Evolutionary conservation across 176 grass and related monocot genomes (phyloP).

Genomic region (Melocanna baccifera): DNA sequence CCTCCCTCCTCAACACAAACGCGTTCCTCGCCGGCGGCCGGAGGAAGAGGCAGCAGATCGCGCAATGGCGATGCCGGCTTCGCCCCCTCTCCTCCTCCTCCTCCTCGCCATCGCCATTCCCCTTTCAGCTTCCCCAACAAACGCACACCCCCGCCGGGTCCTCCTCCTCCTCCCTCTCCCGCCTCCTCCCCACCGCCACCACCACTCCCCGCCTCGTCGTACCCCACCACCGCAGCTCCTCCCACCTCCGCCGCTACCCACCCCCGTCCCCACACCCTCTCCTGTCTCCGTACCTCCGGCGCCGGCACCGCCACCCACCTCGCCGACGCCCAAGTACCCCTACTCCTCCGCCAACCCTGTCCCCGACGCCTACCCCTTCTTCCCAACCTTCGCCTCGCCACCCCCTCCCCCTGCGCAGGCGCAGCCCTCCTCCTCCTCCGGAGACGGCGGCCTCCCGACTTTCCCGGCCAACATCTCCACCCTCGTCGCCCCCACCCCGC

Average conservation of each 20-base stretch:
- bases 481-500: conserved; percentile 31
- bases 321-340: conserved; percentile 26
- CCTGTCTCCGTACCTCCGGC: background rate
- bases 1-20: too few relatives aligned
- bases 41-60: background rate
- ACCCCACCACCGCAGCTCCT: background rate
- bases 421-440: background rate
- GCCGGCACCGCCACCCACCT: background rate
- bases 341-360: conserved; percentile 34
- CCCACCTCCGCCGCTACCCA: background rate
- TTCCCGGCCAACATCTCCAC: conserved; percentile 56
- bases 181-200: conserved; percentile 21
- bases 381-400: conserved; percentile 16
- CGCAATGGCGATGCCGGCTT: background rate
- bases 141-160: background rate
- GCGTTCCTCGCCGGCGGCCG: too few relatives aligned
- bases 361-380: conserved; percentile 59
- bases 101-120: background rate
- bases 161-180: background rate
- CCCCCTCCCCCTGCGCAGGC: background rate
- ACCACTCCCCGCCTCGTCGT: background rate
- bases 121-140: background rate
- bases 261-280: background rate
- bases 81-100: background rate
- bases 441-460: conserved; percentile 23